Percentiles rank a stretch among this genome's conserved stretches.
These are phyloP conservation scores for Hemisphaericaspora xylofermentans DNA, from an alignment of 1,139 yeast species.

Conservation along the genomic window DNA sequence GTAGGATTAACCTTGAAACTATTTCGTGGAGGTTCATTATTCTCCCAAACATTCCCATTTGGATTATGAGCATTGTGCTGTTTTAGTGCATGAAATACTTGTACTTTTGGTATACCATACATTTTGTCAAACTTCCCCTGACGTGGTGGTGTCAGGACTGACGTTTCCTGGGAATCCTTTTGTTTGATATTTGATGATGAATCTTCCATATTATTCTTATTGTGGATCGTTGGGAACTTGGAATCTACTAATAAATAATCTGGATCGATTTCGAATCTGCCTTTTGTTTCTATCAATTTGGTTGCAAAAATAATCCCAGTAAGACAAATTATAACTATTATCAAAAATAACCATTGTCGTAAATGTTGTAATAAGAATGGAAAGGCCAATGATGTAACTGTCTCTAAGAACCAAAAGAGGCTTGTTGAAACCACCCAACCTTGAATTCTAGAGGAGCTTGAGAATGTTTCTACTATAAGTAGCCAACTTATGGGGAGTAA, in stretches of 20 bases:
- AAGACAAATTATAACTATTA: slow-evolving; percentile 37
- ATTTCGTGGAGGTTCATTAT: background rate
- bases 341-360: slow-evolving; percentile 44
- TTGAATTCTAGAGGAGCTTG: slow-evolving; percentile 44
- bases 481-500: slow-evolving; percentile 52
- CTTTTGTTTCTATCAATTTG: slow-evolving; percentile 47
- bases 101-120: background rate
- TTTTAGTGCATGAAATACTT: background rate
- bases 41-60: background rate
- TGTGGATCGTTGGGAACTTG: background rate
- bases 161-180: background rate
- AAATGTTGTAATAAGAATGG: slow-evolving; percentile 42
- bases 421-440: slow-evolving; percentile 56
- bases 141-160: background rate
- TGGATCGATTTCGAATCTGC: slow-evolving; percentile 7
- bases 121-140: background rate
- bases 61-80: background rate
- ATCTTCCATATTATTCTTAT: background rate
- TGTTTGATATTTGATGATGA: background rate
- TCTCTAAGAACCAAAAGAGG: slow-evolving; percentile 52
- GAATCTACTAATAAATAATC: slow-evolving; percentile 8
- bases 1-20: too few relatives aligned
- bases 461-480: slow-evolving; percentile 56
- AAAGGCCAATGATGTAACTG: slow-evolving; percentile 36
- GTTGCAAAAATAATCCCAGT: slow-evolving; percentile 27